Conservation (phyloP, 2,329 filamentous ascomycete species). For the Zasmidium cellare region DNA sequence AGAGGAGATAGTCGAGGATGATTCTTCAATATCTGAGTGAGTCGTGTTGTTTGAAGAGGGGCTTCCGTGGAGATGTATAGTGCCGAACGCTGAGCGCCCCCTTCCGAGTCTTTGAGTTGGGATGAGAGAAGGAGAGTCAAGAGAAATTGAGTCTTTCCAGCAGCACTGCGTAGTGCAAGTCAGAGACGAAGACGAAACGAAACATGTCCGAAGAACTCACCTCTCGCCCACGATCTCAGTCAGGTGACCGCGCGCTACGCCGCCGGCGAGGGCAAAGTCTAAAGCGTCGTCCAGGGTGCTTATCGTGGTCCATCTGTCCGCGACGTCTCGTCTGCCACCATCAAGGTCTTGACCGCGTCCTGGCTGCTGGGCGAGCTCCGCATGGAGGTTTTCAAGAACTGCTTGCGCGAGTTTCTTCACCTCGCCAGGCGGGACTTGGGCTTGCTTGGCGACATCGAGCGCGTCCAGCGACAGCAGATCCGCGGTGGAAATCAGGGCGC, state of each 20-base stretch:
- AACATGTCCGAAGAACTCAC: conserved; percentile 39
- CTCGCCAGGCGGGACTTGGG: conserved; percentile 76
- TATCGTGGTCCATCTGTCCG: conserved; percentile 59
- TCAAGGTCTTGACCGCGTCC: neutral
- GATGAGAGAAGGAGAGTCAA: conserved; percentile 79
- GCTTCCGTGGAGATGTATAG: conserved; percentile 95
- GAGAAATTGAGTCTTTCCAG: conserved; percentile 92
- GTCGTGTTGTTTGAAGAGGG: conserved; percentile 75
- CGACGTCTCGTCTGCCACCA: conserved; percentile 39
- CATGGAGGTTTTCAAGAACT: conserved; percentile 66
- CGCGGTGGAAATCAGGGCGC: conserved; percentile 71
- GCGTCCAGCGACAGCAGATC: conserved; percentile 85
- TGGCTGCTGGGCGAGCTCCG: neutral
- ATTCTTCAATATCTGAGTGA: conserved; percentile 72
- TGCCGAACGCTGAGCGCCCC: conserved; percentile 54
- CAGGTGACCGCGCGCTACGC: conserved; percentile 76
- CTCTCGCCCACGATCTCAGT: conserved; percentile 92
- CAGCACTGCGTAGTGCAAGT: conserved; percentile 58
- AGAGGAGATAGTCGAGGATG: conserved; percentile 61
- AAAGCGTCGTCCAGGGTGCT: conserved; percentile 77
- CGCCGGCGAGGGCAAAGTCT: conserved; percentile 72
- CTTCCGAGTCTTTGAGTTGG: conserved; percentile 70
- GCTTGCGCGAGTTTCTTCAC: conserved; percentile 71
- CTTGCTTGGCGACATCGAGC: conserved; percentile 80
- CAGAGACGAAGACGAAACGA: conserved; percentile 7